Conservation (phyloP, 2,329 filamentous ascomycete species). For the Paracoccidioides lutzii region DNA sequence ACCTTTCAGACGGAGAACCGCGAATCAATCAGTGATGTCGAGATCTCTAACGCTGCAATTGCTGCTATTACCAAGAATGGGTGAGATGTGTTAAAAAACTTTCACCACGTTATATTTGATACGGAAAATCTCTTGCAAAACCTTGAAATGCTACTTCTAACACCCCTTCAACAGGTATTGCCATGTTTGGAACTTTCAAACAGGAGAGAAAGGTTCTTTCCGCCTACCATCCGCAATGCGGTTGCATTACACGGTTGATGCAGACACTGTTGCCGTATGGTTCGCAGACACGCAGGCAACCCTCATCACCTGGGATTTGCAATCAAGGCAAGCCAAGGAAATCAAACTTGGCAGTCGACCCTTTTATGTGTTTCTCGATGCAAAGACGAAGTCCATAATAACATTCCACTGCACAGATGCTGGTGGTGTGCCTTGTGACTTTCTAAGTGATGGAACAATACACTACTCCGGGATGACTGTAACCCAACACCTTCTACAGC, state of each 20-base stretch:
- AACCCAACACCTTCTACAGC: neutral
- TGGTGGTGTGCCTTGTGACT: neutral
- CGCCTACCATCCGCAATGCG: conserved; percentile 16
- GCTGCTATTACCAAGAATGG: conserved; percentile 13
- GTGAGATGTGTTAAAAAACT: conserved; percentile 10
- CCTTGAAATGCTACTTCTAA: conserved; percentile 1
- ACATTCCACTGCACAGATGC: neutral
- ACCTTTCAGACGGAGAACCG: conserved; percentile 15
- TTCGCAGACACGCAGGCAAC: neutral
- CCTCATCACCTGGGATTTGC: conserved; percentile 11
- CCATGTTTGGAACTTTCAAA: conserved; percentile 20
- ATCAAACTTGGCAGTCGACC: neutral
- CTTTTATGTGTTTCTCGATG: conserved; percentile 2
- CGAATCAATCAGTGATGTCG: conserved; percentile 9
- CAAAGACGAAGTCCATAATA: neutral
- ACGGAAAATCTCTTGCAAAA: conserved; percentile 2
- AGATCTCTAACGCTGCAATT: conserved; percentile 15
- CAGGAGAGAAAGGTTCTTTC: conserved; percentile 13
- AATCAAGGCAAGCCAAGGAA: conserved; percentile 12
- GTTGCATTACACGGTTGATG: conserved; percentile 12
- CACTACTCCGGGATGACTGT: neutral
- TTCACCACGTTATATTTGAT: conserved; percentile 7
- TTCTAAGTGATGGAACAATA: neutral
- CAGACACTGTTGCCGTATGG: conserved; percentile 14
- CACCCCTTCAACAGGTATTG: conserved; percentile 15